A percentile compares a stretch with the other conserved stretches of the same genome.
These are phyloP conservation scores for Ambrosiella beaveri DNA, from an alignment of 2,329 filamentous ascomycete genomes.

Conservation along the genomic window DNA sequence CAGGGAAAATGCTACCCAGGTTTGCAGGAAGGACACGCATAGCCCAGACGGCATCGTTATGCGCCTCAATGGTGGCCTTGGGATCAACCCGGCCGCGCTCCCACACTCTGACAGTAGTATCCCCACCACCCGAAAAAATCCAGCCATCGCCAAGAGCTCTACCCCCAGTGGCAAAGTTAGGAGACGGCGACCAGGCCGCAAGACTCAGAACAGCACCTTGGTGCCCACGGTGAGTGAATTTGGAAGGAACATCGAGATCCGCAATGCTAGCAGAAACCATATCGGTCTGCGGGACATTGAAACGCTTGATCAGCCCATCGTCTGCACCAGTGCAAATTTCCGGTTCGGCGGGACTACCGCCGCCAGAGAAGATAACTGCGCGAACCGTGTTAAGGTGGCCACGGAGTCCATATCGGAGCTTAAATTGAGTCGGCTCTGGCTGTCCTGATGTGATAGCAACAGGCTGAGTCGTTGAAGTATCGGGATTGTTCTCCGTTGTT, in stretches of 20 bases:
- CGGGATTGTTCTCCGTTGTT: conserved; percentile 50
- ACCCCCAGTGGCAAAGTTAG: conserved; percentile 77
- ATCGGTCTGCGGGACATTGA: conserved; percentile 79
- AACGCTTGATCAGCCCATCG: conserved; percentile 89
- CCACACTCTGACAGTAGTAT: conserved; percentile 87
- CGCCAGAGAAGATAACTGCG: conserved; percentile 90
- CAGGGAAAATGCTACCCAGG: conserved; percentile 63
- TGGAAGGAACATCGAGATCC: conserved; percentile 80
- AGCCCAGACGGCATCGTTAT: conserved; percentile 91
- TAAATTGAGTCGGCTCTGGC: conserved; percentile 60
- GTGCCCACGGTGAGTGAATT: conserved; percentile 91
- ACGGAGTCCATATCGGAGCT: conserved; percentile 76
- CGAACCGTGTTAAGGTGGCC: conserved; percentile 90
- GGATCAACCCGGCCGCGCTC: conserved; percentile 86
- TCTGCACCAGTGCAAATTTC: conserved; percentile 95
- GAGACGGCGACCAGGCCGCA: conserved; percentile 70
- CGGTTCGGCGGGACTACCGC: conserved; percentile 84
- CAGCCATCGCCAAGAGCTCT: conserved; percentile 83
- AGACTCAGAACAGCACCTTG: conserved; percentile 76
- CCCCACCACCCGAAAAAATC: conserved; percentile 96
- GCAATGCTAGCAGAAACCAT: conserved; percentile 29
- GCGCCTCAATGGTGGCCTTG: conserved; percentile 83
- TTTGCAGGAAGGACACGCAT: conserved; percentile 82
- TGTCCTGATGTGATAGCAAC: conserved; percentile 24
- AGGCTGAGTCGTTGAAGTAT: conserved; percentile 23